phyloP scores from a whole-genome alignment of 495 filamentous ascomycete genomes.

The Letharia lupina region DNA sequence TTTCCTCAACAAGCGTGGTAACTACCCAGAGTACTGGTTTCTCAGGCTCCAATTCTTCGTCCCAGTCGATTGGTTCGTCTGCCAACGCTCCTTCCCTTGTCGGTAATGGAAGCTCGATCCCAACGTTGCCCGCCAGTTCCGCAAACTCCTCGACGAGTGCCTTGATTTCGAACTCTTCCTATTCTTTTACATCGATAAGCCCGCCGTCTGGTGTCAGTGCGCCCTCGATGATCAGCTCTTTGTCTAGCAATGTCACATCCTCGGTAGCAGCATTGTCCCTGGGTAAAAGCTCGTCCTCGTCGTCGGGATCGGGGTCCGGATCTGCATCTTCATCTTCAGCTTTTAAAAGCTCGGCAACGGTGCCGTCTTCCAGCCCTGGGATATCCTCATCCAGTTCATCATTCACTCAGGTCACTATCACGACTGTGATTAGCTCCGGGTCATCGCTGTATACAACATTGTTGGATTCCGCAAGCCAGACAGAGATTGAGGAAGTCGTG shows the following conservation, averaged over 20 bases:
- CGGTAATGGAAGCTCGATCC: not conserved
- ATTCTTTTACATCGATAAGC: not conserved
- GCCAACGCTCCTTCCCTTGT: not conserved
- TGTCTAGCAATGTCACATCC: not conserved
- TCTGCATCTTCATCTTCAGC: not conserved
- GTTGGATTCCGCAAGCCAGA: not conserved
- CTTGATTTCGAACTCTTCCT: not conserved
- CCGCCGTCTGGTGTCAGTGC: not conserved
- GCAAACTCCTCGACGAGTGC: not conserved
- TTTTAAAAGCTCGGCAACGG: not conserved
- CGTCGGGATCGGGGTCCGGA: not conserved
- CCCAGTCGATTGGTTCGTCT: not conserved
- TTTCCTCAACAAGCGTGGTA: not conserved
- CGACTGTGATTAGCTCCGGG: not conserved
- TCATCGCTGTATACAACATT: not conserved
- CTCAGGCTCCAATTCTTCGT: not conserved
- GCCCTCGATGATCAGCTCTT: not conserved
- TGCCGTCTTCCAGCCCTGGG: not conserved
- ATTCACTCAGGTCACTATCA: not conserved
- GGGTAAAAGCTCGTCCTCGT: not conserved
- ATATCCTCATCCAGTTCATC: not conserved
- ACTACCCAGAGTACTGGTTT: not conserved
- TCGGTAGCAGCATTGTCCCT: not conserved
- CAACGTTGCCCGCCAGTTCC: not conserved
- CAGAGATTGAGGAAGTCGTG: not conserved